Base-by-base conservation (phyloP, 768 basidiomycete species). In the Leucocoprinus leucothites region DNA sequence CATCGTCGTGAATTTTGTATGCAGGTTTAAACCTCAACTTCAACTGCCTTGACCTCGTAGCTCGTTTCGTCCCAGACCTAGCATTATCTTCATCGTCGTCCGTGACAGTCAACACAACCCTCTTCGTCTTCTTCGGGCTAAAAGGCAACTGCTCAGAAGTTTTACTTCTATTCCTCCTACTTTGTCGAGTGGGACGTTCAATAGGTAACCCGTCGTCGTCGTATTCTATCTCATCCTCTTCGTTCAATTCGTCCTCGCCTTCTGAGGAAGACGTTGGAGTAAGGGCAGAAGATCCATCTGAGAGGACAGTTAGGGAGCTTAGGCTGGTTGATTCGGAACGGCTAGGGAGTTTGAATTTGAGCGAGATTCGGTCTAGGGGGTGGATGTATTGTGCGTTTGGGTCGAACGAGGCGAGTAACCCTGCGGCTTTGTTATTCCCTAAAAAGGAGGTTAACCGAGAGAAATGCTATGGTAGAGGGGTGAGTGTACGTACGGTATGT, bases 381-480 rank as follows among this genome's bases (percentile, higher is more conserved):
- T 88, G 84, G 9, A 91, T 74, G 56, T 81, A 73, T 35, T 64
- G 52, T 2, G 80, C 81, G 19, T 78, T 75, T 19, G 88, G 87
- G 61, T 90, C 80, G 65, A 91, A 91, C 0, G 67, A 63, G 1
- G 65, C 65, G 19, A 87, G 71, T 7, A 64, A 58, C 18, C 79
- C 81, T 4, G 63, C 65, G 26, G 57, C 64, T 63, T 81, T 70
- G 65, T 80, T 76, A 41, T 63, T 69, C 60, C 76, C 87, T 89
- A 57, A 24, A 22, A 45, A 36, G 38, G 51, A 34, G 8, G 18
- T 46, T 48, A 53, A 57, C 46, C 16, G 34, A 28, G 24, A 48
- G 65, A n/a, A 63, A 57, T 53, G 13, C 28, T 28, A 22, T 49
- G 8, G 53, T 55, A 42, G 19, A n/a, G 38, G 42, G 31, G 56